Base-by-base conservation (phyloP, 2,329 filamentous ascomycete species). In the Diaporthe australafricana region DNA sequence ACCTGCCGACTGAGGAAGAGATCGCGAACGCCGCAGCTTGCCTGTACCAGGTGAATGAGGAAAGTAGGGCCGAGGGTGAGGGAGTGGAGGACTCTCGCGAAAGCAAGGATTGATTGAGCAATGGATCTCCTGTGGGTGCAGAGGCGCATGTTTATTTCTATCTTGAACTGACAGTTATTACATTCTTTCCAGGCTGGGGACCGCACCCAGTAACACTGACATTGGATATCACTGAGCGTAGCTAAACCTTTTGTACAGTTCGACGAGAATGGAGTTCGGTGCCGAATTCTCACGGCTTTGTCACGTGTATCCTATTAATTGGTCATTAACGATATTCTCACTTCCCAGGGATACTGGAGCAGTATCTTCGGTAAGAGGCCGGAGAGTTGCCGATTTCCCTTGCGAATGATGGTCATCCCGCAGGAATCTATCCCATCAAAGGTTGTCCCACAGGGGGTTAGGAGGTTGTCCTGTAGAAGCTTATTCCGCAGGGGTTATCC, bases 1-100 rank as follows among this genome's bases (percentile, higher is more conserved):
- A 73, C 62, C 30, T 53, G 27, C 73, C 73, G 12, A 67, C 69
- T 14, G 65, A 73, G 16, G 67, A 73, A 35, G 63, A 73, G 32
- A 65, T 71, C 35, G 56, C 53, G 30, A 22, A 63, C 30, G 50
- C 71, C 40, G 50, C 60, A 47, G 53, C 48, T 45, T 27, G 55
- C 62, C 45, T 66, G 40, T 45, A 62, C 32, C 38, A 62, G 56
- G 40, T 11, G 50, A 56, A 30, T 17, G 30, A 42, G 71, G 40
- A 62, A 62, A 32, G 22, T 14, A 30, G 22, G 9, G 9, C 25
- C 40, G 56, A 62, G 27, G 25, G 30, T 4, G 20, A 47, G 20
- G 22, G 25, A 62, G 56, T 32, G 56, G 56, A 25, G 8, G 45
- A 62, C 1, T n/a, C 25, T 32, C n/a, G 42, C 40, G 17, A 32